A percentile compares a stretch with the other conserved stretches of the same genome.
phyloP scores from a whole-genome alignment of 169 alveolate genomes.

The Plasmodium coatneyi region DNA sequence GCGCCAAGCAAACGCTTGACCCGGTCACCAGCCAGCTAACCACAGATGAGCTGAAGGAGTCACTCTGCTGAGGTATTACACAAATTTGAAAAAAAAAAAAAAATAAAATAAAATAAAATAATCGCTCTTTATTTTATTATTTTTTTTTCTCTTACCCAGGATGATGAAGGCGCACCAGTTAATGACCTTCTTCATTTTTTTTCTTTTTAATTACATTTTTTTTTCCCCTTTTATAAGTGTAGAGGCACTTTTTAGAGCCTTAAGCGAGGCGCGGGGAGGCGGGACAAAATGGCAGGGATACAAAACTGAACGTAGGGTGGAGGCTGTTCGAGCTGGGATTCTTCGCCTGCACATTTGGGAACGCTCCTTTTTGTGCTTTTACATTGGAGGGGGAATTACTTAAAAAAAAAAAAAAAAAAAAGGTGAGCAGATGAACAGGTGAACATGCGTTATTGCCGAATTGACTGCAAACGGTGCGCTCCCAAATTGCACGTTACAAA shows the following conservation, averaged over 20 bases:
- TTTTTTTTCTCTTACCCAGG: constrained; percentile 23
- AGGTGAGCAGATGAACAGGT: neutral
- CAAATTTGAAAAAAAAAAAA: neutral
- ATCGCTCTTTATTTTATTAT: neutral
- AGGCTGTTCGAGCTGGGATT: neutral
- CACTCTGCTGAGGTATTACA: neutral
- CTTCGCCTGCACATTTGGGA: neutral
- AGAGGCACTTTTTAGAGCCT: neutral
- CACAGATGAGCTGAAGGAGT: neutral
- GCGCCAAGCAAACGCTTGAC: neutral
- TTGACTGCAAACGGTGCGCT: neutral
- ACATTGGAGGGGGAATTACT: neutral
- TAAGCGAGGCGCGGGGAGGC: neutral
- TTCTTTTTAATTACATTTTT: neutral
- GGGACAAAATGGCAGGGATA: too few relatives aligned
- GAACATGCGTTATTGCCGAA: neutral
- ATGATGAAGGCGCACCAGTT: constrained; percentile 42
- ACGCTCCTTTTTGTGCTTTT: neutral
- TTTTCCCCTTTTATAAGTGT: neutral
- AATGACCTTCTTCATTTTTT: constrained; percentile 28
- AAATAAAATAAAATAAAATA: neutral
- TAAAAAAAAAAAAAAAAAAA: too few relatives aligned
- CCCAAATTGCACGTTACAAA: neutral
- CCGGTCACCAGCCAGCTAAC: neutral
- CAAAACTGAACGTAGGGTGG: neutral